Conservation (phyloP, 2,329 filamentous ascomycete species). For the Corynespora cassiicola region DNA sequence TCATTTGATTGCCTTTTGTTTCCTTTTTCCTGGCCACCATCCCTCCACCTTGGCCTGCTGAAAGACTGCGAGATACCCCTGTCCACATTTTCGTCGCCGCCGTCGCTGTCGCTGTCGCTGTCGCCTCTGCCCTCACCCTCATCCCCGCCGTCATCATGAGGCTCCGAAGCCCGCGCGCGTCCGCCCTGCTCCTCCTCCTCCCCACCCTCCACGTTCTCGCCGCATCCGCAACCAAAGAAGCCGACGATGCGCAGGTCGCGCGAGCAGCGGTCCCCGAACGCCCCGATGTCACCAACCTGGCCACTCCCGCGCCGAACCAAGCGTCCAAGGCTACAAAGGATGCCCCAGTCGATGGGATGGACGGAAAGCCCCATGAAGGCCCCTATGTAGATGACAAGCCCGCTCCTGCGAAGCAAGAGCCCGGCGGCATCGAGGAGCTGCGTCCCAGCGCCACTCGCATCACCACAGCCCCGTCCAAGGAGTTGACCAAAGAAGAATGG, state of each 20-base stretch:
- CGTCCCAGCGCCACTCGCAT: conserved; percentile 38
- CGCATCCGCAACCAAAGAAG: conserved; percentile 49
- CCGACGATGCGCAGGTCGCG: conserved; percentile 32
- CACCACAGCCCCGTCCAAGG: conserved; percentile 17
- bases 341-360: conserved; percentile 88
- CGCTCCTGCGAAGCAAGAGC: conserved; percentile 36
- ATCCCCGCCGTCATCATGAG: conserved; percentile 58
- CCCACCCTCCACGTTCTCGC: conserved; percentile 66
- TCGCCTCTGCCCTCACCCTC: conserved; percentile 17
- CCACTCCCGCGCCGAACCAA: conserved; percentile 27
- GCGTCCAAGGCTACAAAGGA: conserved; percentile 69
- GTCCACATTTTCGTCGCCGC: conserved; percentile 13
- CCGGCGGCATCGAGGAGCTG: conserved; percentile 46
- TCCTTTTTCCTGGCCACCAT: too few relatives aligned
- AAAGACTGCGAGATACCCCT: conserved; percentile 10
- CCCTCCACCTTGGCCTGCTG: too few relatives aligned
- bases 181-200: conserved; percentile 59
- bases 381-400: conserved; percentile 70
- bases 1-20: conserved; percentile 2
- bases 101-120: too few relatives aligned
- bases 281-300: conserved; percentile 23
- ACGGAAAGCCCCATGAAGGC: conserved; percentile 91
- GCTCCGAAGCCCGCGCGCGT: conserved; percentile 60
- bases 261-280: conserved; percentile 36
- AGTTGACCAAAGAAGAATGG: conserved; percentile 41